Conservation (phyloP, 768 basidiomycete genomes). For the Mrakia hoshinonis region DNA sequence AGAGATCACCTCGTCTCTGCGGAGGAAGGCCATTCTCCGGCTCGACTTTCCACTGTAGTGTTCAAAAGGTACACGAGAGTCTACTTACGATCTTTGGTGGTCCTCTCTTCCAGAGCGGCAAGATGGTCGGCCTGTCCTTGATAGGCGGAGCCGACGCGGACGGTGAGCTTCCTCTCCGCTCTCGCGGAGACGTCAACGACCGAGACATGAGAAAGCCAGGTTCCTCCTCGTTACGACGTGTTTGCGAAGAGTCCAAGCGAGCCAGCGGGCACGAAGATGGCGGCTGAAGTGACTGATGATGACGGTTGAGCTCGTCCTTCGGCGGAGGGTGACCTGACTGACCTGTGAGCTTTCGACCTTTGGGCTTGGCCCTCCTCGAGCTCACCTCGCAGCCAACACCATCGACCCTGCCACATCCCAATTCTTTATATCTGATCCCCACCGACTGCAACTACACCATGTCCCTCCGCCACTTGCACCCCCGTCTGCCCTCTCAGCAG, state of each 20-base stretch:
- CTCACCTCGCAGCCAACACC: neutral
- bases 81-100: neutral
- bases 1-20: neutral
- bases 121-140: neutral
- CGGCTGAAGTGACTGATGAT: too few relatives aligned
- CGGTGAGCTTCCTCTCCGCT: slow-evolving; percentile 1
- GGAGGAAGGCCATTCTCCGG: neutral
- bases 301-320: too few relatives aligned
- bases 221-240: too few relatives aligned
- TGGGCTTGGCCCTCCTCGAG: neutral
- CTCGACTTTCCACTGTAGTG: neutral
- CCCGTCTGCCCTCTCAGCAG: neutral
- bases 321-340: neutral
- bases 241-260: neutral
- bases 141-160: neutral
- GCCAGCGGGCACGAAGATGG: neutral
- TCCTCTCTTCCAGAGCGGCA: neutral
- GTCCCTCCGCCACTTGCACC: neutral
- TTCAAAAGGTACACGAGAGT: neutral
- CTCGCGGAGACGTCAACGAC: neutral
- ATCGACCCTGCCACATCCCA: too few relatives aligned
- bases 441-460: too few relatives aligned
- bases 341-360: neutral
- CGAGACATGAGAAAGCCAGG: neutral
- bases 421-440: too few relatives aligned